phyloP scores from a whole-genome alignment of 2,329 filamentous ascomycete genomes.

The Fusarium palustre region DNA sequence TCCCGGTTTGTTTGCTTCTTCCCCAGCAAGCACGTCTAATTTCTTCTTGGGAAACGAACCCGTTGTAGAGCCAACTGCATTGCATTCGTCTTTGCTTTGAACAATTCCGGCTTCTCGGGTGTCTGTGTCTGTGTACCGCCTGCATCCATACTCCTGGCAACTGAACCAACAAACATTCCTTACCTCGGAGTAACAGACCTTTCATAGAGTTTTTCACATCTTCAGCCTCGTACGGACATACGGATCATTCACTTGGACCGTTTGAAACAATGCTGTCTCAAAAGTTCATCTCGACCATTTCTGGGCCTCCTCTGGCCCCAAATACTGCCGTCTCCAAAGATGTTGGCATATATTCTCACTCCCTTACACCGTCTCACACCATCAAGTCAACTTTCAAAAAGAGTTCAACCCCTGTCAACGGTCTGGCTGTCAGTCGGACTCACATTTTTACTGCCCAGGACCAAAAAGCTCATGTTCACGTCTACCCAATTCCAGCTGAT shows the following conservation, averaged over 20 bases:
- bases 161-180: constrained; percentile 34
- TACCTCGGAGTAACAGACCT: constrained; percentile 7
- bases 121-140: neutral
- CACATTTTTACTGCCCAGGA: constrained; percentile 93
- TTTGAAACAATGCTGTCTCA: constrained; percentile 66
- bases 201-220: constrained; percentile 1
- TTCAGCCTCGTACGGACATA: constrained; percentile 1
- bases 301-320: constrained; percentile 67
- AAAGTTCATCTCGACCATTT: constrained; percentile 69
- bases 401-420: constrained; percentile 82
- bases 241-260: neutral
- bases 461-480: constrained; percentile 91
- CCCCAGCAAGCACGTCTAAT: constrained; percentile 14
- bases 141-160: constrained; percentile 2
- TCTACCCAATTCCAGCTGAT: constrained; percentile 68
- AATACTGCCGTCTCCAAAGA: constrained; percentile 78
- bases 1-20: constrained; percentile 31
- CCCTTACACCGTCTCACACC: constrained; percentile 80
- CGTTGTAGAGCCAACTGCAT: constrained; percentile 15
- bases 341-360: constrained; percentile 87
- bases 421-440: constrained; percentile 80
- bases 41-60: constrained; percentile 9
- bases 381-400: constrained; percentile 89
- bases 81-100: neutral
- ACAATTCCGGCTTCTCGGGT: constrained; percentile 15